Percentiles rank a stretch among this genome's conserved stretches.
phyloP scores from a whole-genome alignment of 2,329 filamentous ascomycete genomes.

The Ramularia endophylla region DNA sequence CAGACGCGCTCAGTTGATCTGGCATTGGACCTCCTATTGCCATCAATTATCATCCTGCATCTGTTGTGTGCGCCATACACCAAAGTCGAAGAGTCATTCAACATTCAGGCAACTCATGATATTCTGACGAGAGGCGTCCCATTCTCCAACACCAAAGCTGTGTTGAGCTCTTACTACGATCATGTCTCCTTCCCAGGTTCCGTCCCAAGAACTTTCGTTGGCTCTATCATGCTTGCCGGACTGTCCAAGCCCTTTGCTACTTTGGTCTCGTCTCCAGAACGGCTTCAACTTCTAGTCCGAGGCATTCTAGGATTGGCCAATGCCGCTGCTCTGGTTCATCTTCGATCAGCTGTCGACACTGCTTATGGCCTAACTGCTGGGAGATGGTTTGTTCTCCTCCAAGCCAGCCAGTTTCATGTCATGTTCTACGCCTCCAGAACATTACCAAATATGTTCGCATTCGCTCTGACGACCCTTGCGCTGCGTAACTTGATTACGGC shows the following conservation, averaged over 20 bases:
- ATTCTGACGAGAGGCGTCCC: conserved; percentile 77
- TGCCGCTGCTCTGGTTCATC: conserved; percentile 59
- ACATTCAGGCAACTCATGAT: conserved; percentile 89
- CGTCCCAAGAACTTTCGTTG: conserved; percentile 86
- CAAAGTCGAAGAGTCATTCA: conserved; percentile 98
- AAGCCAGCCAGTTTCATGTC: conserved; percentile 83
- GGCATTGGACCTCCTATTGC: conserved; percentile 52
- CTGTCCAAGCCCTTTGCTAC: conserved; percentile 61
- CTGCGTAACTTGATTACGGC: conserved; percentile 48
- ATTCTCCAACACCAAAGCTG: conserved; percentile 21
- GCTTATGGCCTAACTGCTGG: conserved; percentile 64
- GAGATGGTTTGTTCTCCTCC: conserved; percentile 74
- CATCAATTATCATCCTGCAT: conserved; percentile 38
- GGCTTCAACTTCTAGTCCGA: conserved; percentile 60
- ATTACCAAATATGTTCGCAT: conserved; percentile 94
- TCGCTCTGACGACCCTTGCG: conserved; percentile 68
- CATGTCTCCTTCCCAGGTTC: conserved; percentile 86
- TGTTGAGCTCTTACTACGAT: conserved; percentile 61
- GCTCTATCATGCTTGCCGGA: conserved; percentile 68
- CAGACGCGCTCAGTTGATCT: conserved; percentile 36
- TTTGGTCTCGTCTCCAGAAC: conserved; percentile 50
- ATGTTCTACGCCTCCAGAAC: conserved; percentile 89
- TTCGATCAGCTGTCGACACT: conserved; percentile 56
- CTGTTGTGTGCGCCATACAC: conserved; percentile 67
- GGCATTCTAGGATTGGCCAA: conserved; percentile 74